A percentile compares a stretch with the other conserved stretches of the same genome.
These are phyloP conservation scores for Datisca glomerata DNA, from an alignment of 306 rosid species.

Conservation along the genomic window DNA sequence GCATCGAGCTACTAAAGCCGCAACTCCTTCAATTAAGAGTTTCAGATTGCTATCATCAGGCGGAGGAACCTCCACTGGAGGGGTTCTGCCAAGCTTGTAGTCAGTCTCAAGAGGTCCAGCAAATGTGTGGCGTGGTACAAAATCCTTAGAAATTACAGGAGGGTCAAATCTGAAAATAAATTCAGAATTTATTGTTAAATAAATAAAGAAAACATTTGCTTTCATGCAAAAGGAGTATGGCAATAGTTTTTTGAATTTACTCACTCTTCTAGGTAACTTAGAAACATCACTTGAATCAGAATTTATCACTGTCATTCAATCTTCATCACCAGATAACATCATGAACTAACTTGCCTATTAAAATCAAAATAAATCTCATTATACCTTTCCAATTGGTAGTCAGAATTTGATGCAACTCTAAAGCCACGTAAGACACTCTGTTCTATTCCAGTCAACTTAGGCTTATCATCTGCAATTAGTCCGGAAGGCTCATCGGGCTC, in stretches of 20 bases:
- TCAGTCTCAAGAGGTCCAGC: slow-evolving; percentile 55
- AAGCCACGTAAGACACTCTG: slow-evolving; percentile 60
- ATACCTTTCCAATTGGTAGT: slow-evolving; percentile 72
- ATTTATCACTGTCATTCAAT: too few relatives aligned
- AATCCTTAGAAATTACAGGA: slow-evolving; percentile 73
- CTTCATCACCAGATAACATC: too few relatives aligned
- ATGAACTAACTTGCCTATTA: too few relatives aligned
- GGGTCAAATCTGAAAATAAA: slow-evolving; percentile 60
- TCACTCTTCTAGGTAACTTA: too few relatives aligned
- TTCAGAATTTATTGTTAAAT: slow-evolving; percentile 15
- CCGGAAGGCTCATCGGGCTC: slow-evolving; percentile 67
- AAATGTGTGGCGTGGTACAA: slow-evolving; percentile 67
- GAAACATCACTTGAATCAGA: too few relatives aligned
- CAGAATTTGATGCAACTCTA: slow-evolving; percentile 62
- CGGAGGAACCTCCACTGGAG: slow-evolving; percentile 62
- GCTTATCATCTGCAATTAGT: slow-evolving; percentile 38
- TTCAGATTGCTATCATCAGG: slow-evolving; percentile 78
- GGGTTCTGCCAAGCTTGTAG: slow-evolving; percentile 41
- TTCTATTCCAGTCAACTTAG: slow-evolving; percentile 35
- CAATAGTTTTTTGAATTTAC: too few relatives aligned
- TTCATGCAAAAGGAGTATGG: slow-evolving; percentile 1
- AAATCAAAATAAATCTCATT: too few relatives aligned
- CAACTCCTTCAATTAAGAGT: slow-evolving; percentile 83
- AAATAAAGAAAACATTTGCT: not conserved
- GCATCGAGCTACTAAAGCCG: slow-evolving; percentile 86